Evolutionary conservation across 106 monocot genomes (phyloP), one percentile per base, ranked within the genome.

Genomic region (Vanilla planifolia): DNA sequence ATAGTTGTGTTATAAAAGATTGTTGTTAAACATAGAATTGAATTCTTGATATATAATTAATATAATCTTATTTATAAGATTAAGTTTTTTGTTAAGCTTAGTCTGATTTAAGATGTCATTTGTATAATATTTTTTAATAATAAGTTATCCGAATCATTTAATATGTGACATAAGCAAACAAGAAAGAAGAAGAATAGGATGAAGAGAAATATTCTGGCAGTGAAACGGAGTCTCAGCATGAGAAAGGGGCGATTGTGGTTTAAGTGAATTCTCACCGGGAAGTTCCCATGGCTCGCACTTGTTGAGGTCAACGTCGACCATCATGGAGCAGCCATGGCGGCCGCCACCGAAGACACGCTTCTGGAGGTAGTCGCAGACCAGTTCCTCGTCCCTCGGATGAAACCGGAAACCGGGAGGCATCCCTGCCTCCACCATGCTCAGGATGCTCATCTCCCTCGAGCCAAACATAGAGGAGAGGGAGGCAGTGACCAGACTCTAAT

Each of bases 271-370:
- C 71, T 70, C 61, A 92, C 92, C 92, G 30, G 86, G 92, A 30
- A 92, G 86, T 20, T 92, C 92, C 92, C 86, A 86, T n/a, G 92
- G 92, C 60, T 92, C 92, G 29, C 80, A 83, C 80, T 84, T 86
- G 80, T 92, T 92, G 72, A 92, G 92, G 51, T 92, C 86, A 15
- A 92, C 75, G 35, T 80, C 92, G 22, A 86, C 55, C 75, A 92
- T 24, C 60, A 77, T 72, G 29, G 60, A 55, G 63, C 59, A 43
- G 25, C 68, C 64, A 14, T 40, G 23, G 36, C 36, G 43, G 1
- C 42, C 26, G 32, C 51, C 66, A 1, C 75, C 73, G 1, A 43
- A 7, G 34, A 75, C 26, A 33, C 74, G 86, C 33, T 50, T 68
- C 1, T 64, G 71, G 19, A 92, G 71, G 63, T 92, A 92, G 50